A percentile compares a stretch with the other conserved stretches of the same genome.
phyloP scores from a whole-genome alignment of 2,329 filamentous ascomycete genomes.

The Xylaria sp. region DNA sequence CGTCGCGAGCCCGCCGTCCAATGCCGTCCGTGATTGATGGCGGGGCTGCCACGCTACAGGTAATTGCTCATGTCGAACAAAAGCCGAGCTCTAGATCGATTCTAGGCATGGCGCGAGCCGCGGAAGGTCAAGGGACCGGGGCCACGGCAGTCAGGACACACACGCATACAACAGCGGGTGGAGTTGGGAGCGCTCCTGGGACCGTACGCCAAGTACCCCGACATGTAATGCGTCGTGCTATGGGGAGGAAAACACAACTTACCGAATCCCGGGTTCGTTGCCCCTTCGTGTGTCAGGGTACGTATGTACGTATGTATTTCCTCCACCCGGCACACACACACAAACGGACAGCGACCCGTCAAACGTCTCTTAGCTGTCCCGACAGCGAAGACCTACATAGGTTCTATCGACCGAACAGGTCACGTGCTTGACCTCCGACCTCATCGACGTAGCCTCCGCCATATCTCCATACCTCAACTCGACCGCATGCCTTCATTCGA shows the following conservation, averaged over 20 bases:
- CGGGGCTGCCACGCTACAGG: background rate
- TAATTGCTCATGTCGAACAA: background rate
- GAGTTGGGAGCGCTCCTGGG: background rate
- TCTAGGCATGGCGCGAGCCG: background rate
- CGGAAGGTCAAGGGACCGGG: background rate
- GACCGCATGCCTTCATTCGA: conserved; percentile 3
- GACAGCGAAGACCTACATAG: background rate
- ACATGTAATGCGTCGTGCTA: background rate
- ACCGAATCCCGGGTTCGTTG: conserved; percentile 2
- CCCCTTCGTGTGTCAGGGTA: background rate
- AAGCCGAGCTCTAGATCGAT: background rate
- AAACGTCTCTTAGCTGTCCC: background rate
- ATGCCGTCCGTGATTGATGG: background rate
- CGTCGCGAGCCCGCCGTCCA: background rate
- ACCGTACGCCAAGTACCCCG: conserved; percentile 1
- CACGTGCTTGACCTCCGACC: conserved; percentile 9
- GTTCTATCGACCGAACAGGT: background rate
- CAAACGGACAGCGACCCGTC: background rate
- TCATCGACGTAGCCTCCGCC: conserved; percentile 1
- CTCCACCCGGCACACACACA: conserved; percentile 2
- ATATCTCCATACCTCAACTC: too few species aligned
- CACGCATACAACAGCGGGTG: background rate
- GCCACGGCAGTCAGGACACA: background rate
- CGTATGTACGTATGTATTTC: background rate
- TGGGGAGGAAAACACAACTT: conserved; percentile 6